phyloP scores from a whole-genome alignment of 768 basidiomycete genomes.

The Leccinum variicolor region DNA sequence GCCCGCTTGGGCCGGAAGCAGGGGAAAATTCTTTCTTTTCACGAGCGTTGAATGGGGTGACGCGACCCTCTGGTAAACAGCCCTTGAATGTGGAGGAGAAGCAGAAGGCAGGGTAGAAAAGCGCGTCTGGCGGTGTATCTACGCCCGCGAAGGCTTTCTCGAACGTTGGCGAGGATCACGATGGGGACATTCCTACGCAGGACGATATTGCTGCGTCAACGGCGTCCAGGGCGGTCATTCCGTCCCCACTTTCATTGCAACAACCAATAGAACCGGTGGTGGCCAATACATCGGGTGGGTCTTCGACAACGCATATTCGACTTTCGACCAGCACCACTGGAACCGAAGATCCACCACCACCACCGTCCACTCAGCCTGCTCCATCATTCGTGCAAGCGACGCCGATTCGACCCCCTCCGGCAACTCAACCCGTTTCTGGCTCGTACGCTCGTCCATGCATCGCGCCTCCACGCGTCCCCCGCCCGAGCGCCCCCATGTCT shows the following conservation, averaged over 20 bases:
- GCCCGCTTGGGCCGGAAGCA: conserved; percentile 2
- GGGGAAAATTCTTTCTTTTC: conserved; percentile 25
- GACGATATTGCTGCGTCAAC: background rate
- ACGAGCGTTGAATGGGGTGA: conserved; percentile 12
- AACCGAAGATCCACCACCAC: background rate
- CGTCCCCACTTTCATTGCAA: background rate
- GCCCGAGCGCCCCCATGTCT: conserved; percentile 10
- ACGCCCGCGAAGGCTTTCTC: background rate
- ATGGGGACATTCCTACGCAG: conserved; percentile 6
- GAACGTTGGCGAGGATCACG: background rate
- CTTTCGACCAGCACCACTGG: background rate
- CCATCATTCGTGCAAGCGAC: background rate
- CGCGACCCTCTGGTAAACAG: background rate
- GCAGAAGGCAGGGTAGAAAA: background rate
- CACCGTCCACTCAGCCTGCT: background rate
- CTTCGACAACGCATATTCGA: background rate
- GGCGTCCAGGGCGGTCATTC: background rate
- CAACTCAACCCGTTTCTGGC: background rate
- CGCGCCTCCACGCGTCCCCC: conserved; percentile 22
- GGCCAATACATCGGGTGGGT: background rate
- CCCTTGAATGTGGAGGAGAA: background rate
- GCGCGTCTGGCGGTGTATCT: background rate
- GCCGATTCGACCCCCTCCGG: background rate
- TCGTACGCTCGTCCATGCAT: conserved; percentile 13
- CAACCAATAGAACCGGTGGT: background rate